Evolutionary conservation across 225 moss, liverwort and hornwort genomes (phyloP).

Genomic region (Ulota crispa): DNA sequence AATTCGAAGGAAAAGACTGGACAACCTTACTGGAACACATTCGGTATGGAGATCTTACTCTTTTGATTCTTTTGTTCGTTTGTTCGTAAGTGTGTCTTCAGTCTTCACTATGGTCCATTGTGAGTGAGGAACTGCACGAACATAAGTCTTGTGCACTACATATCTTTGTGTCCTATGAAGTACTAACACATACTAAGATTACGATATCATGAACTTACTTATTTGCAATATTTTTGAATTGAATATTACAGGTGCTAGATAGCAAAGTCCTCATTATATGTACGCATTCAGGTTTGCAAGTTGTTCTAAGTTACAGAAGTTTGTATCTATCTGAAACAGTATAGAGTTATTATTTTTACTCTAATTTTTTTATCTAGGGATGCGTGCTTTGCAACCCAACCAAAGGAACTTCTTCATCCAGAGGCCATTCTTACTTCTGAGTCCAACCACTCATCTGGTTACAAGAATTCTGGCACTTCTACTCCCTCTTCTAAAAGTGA

Average conservation of each 20-base stretch:
- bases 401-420: constrained; percentile 74
- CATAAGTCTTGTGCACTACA: neutral
- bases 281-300: neutral
- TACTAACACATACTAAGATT: neutral
- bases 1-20: constrained; percentile 84
- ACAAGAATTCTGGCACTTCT: constrained; percentile 44
- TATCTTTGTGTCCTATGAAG: neutral
- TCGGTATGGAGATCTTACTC: constrained; percentile 39
- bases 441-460: constrained; percentile 51
- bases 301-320: neutral
- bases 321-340: neutral
- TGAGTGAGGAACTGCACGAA: neutral
- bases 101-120: neutral
- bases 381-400: constrained; percentile 22
- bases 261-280: neutral
- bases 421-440: constrained; percentile 55
- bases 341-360: neutral
- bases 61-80: neutral
- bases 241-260: neutral
- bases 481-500: constrained; percentile 48
- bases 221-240: neutral
- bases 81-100: neutral
- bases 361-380: constrained; percentile 47
- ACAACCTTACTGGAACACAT: constrained; percentile 83
- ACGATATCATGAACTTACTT: neutral